Evolutionary conservation across 2,329 filamentous ascomycete species (phyloP).

Genomic region (Diaporthe australafricana): DNA sequence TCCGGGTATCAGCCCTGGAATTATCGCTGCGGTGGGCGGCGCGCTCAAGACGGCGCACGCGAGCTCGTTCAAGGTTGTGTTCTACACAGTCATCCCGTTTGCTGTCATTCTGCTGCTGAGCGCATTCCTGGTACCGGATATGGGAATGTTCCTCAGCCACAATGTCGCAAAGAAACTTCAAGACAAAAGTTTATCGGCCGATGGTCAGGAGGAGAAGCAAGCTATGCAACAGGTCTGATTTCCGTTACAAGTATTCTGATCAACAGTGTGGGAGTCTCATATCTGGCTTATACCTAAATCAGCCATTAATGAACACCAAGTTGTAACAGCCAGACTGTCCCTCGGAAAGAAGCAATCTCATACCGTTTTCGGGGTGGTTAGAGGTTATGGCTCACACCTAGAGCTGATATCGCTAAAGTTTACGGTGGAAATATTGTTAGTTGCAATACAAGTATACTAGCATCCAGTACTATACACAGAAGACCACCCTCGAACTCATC

Average conservation of each 20-base stretch:
- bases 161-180: constrained; percentile 58
- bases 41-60: constrained; percentile 55
- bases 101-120: constrained; percentile 52
- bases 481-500: no score
- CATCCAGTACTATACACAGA: no score
- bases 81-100: constrained; percentile 53
- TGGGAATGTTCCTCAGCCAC: constrained; percentile 55
- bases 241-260: not conserved
- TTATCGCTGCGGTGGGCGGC: constrained; percentile 47
- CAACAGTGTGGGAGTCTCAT: no score
- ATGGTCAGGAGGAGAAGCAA: not conserved
- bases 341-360: no score
- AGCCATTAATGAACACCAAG: no score
- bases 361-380: no score
- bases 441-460: no score
- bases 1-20: constrained; percentile 48
- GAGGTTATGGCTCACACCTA: no score
- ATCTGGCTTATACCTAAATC: no score
- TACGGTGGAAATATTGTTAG: no score
- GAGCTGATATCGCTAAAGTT: no score
- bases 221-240: not conserved
- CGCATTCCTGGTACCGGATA: constrained; percentile 53
- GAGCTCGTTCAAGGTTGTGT: constrained; percentile 57
- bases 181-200: not conserved
- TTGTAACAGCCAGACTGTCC: no score